Conservation (phyloP, 495 filamentous ascomycete species). For the Penicillium dipodomyicola region DNA sequence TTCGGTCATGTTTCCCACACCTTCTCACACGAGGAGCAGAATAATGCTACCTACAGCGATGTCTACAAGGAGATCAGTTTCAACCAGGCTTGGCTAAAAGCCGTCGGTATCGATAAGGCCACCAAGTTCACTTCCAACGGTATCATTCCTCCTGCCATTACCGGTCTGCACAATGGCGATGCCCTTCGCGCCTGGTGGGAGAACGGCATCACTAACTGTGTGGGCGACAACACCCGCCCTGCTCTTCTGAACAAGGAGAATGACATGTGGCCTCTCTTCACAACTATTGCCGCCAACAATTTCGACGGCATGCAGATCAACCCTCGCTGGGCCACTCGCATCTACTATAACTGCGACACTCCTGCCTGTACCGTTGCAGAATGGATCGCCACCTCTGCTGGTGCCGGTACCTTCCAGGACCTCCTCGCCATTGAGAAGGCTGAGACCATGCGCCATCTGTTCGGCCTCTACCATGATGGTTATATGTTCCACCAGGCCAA, state of each 20-base stretch:
- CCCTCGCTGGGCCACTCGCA: conserved; percentile 60
- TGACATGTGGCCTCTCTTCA: conserved; percentile 55
- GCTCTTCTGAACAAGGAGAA: conserved; percentile 48
- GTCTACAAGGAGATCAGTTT: conserved; percentile 55
- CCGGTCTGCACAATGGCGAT: conserved; percentile 64
- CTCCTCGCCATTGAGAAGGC: conserved; percentile 49
- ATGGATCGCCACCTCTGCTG: conserved; percentile 60
- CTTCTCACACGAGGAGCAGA: conserved; percentile 58
- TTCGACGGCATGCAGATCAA: conserved; percentile 57
- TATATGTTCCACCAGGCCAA: conserved; percentile 59
- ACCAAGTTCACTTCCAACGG: conserved; percentile 48
- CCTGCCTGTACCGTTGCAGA: conserved; percentile 55
- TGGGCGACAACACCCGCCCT: conserved; percentile 62
- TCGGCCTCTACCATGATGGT: conserved; percentile 52
- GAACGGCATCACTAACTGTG: conserved; percentile 57
- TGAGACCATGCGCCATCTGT: conserved; percentile 55
- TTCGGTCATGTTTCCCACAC: conserved; percentile 61
- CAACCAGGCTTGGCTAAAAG: conserved; percentile 58
- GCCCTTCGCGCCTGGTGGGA: conserved; percentile 58
- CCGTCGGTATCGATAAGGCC: conserved; percentile 45
- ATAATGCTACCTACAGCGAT: conserved; percentile 61
- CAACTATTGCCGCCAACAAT: conserved; percentile 49
- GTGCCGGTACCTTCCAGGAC: conserved; percentile 46
- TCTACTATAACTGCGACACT: conserved; percentile 64
- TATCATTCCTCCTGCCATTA: conserved; percentile 63